phyloP scores from a whole-genome alignment of 2,329 filamentous ascomycete species.

The Escovopsis sp. region DNA sequence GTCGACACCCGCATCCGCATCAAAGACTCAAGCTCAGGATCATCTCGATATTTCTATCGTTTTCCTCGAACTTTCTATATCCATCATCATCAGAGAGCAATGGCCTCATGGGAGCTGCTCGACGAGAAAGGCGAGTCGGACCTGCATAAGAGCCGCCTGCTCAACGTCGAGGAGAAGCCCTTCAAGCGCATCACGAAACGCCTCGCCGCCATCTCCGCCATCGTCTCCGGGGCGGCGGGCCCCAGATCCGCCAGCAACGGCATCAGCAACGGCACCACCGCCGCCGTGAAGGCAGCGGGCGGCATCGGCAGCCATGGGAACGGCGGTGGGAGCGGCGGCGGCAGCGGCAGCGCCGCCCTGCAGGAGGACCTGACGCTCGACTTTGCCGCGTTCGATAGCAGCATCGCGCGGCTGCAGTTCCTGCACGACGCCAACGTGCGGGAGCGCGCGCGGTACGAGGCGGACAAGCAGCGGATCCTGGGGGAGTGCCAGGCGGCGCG shows the following conservation, averaged over 20 bases:
- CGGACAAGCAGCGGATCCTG: slow-evolving; percentile 66
- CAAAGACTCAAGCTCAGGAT: too few relatives aligned
- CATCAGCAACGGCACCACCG: slow-evolving; percentile 25
- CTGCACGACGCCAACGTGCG: slow-evolving; percentile 67
- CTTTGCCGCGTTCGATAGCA: slow-evolving; percentile 76
- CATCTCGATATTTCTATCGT: neutral
- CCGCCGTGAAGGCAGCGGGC: slow-evolving; percentile 6
- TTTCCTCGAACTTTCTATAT: too few relatives aligned
- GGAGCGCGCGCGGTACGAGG: slow-evolving; percentile 71
- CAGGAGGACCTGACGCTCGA: slow-evolving; percentile 76
- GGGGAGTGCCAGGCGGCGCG: slow-evolving; percentile 64
- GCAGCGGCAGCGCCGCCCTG: slow-evolving; percentile 36
- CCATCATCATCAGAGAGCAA: slow-evolving; percentile 7
- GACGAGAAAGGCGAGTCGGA: slow-evolving; percentile 67
- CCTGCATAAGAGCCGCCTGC: slow-evolving; percentile 73
- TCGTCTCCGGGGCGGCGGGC: slow-evolving; percentile 26
- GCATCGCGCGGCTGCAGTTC: slow-evolving; percentile 76
- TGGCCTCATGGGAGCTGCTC: slow-evolving; percentile 48
- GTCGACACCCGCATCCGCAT: too few relatives aligned
- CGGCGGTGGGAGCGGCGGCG: too few relatives aligned
- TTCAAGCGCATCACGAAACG: slow-evolving; percentile 81
- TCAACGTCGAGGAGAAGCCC: slow-evolving; percentile 82
- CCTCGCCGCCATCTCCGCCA: slow-evolving; percentile 52
- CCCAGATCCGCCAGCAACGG: slow-evolving; percentile 9
- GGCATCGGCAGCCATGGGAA: slow-evolving; percentile 7